Evolutionary conservation across 2,329 filamentous ascomycete species (phyloP).

Genomic region (Setomelanomma holmii): DNA sequence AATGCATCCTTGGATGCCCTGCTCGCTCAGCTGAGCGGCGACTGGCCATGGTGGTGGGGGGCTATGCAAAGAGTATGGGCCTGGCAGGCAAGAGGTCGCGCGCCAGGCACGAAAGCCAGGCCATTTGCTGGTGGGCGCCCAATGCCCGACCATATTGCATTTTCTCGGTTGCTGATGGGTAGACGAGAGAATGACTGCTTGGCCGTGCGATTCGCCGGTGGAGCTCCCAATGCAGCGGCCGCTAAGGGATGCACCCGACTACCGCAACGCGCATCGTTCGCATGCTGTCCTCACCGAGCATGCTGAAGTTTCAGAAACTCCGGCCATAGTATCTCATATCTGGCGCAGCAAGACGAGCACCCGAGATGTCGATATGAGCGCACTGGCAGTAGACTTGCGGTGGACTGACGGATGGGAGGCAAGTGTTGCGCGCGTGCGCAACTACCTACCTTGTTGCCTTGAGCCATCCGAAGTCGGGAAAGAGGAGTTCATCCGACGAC

Average conservation of each 20-base stretch:
- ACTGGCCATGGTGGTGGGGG: conserved; percentile 16
- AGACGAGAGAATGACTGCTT: conserved; percentile 20
- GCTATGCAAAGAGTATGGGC: conserved; percentile 30
- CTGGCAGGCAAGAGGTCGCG: conserved; percentile 12
- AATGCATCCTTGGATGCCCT: conserved; percentile 1
- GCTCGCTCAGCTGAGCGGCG: conserved; percentile 10
- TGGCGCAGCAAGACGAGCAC: background rate
- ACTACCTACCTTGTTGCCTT: conserved; percentile 33
- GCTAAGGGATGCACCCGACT: conserved; percentile 29
- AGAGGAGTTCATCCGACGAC: background rate
- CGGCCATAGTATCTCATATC: background rate
- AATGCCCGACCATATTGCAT: conserved; percentile 33
- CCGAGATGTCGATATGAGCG: background rate
- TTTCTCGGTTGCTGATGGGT: conserved; percentile 18
- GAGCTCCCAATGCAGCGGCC: conserved; percentile 19
- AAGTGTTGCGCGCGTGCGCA: conserved; percentile 22
- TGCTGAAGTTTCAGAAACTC: conserved; percentile 9
- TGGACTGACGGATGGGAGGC: background rate
- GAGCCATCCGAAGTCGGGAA: conserved; percentile 26
- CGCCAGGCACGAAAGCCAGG: conserved; percentile 28
- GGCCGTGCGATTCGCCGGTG: conserved; percentile 28
- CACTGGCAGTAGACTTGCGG: background rate
- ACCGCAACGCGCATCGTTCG: conserved; percentile 24
- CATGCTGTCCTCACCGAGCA: conserved; percentile 15
- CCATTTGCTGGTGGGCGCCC: conserved; percentile 33